Base-by-base conservation (phyloP, 306 rosid species). In the Corylus americana region DNA sequence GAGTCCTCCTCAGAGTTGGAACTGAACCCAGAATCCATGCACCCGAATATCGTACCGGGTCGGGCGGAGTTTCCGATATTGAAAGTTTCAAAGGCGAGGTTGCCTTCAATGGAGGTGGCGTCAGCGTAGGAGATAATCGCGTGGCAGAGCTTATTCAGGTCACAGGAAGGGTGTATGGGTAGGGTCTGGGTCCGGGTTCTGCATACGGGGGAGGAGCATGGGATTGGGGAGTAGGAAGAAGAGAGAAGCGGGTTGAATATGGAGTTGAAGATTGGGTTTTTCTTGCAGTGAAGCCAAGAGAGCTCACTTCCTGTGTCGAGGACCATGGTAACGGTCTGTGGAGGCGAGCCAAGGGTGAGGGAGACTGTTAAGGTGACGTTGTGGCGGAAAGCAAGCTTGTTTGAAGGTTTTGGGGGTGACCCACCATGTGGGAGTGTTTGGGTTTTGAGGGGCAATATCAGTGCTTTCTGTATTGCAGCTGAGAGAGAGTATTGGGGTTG, bases 281-380 rank as follows among this genome's bases (percentile, higher is more conserved):
- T 90, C 66, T 86, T 87, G 73, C 97, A 92, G 77, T 88, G 96
- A 13, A 92, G 89, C 98, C 98, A 90, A 0, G 97, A 89, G 84
- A 94, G 98, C 55, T 94, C 97, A 45, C 98, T 94, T 14, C 98
- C 96, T 50, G 98, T 94, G 85, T 94, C 97, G 47, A 94, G 97
- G 81, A 94, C 97, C 98, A 89, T 92, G 79, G 94, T 89, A n/a
- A 92, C 94, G 3, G n/a, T 81, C 86, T 94, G 98, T 47, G 98
- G 98, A 63, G 98, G 97, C 20, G 94, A 79, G 10, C 97, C 98
- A 1, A 90, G 84, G 7, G 91, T 84, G 7, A 94, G 86, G 5
- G 93, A 86, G 39, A 89, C 91, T 0, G 97, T 90, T 80, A 94
- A 78, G 54, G 96, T 92, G 7, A 94, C 91, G 39, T 94, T 94